Percentiles rank a stretch among this genome's conserved stretches.
Evolutionary conservation across 352 stramenopile species (phyloP).

Genomic region (Phytophthora fragariae): DNA sequence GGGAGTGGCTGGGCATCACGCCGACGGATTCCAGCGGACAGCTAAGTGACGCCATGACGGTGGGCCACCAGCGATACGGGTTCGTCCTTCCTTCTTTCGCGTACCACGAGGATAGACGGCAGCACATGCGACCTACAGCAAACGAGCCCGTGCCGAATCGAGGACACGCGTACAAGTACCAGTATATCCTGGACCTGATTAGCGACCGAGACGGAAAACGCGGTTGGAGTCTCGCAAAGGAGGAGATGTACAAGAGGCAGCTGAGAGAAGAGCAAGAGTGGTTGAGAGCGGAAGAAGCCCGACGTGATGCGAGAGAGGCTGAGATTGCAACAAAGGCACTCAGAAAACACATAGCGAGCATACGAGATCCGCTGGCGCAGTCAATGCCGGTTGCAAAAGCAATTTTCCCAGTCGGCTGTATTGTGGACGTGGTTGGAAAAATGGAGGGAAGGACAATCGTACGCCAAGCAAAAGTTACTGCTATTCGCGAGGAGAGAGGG

Average conservation of each 20-base stretch:
- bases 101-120: conserved; percentile 47
- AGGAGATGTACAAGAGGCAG: conserved; percentile 37
- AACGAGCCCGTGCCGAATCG: conserved; percentile 46
- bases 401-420: conserved; percentile 51
- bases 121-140: conserved; percentile 63
- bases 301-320: conserved; percentile 27
- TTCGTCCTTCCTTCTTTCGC: conserved; percentile 61
- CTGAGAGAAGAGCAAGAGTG: conserved; percentile 30
- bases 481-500: conserved; percentile 35
- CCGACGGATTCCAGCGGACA: conserved; percentile 34
- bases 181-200: conserved; percentile 74
- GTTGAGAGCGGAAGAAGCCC: conserved; percentile 23
- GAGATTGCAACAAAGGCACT: conserved; percentile 36
- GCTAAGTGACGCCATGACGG: conserved; percentile 61
- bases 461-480: conserved; percentile 41
- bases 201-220: conserved; percentile 67
- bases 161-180: conserved; percentile 76
- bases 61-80: conserved; percentile 64
- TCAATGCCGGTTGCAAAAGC: conserved; percentile 43
- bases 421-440: conserved; percentile 44
- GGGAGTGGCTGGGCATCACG: conserved; percentile 75
- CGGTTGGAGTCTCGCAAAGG: conserved; percentile 63
- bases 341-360: conserved; percentile 19
- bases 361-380: conserved; percentile 19
- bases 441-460: conserved; percentile 31